phyloP scores from a whole-genome alignment of 257 asterid genomes.

The Nyctanthes arbortristis region DNA sequence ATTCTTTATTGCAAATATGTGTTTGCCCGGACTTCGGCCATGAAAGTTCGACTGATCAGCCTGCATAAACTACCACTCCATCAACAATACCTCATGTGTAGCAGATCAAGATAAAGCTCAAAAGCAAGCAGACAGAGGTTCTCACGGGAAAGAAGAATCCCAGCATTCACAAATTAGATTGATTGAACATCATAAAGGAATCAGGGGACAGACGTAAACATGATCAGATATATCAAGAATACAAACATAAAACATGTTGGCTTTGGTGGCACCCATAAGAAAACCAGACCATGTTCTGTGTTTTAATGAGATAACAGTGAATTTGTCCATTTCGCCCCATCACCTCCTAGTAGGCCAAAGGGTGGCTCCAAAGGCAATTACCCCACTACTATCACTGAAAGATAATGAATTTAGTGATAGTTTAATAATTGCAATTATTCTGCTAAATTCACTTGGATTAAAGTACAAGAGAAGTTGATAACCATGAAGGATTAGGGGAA shows the following conservation, averaged over 20 bases:
- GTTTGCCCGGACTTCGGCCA: constrained; percentile 41
- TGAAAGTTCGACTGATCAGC: constrained; percentile 45
- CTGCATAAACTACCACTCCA: constrained; percentile 36
- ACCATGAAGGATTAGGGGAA: not conserved
- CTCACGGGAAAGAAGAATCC: not conserved
- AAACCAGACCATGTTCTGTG: constrained; percentile 47
- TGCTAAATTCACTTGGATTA: not conserved
- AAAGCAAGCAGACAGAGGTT: constrained; percentile 5
- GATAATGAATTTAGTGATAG: not conserved
- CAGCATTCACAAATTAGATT: not conserved
- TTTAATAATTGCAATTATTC: not conserved
- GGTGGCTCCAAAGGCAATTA: constrained; percentile 22
- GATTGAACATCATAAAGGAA: constrained; percentile 6
- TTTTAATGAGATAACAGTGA: constrained; percentile 16
- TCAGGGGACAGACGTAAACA: constrained; percentile 23
- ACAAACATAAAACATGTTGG: constrained; percentile 51
- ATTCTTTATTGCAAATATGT: constrained; percentile 43
- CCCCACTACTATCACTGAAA: constrained; percentile 24
- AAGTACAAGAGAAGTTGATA: not conserved
- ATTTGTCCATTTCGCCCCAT: constrained; percentile 32
- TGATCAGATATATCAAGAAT: constrained; percentile 23
- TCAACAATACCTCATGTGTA: not conserved
- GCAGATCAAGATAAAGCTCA: constrained; percentile 16
- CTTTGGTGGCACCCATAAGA: constrained; percentile 49
- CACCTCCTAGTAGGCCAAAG: constrained; percentile 22